Conservation (phyloP, 768 basidiomycete species). For the Lentinula guzmanii region DNA sequence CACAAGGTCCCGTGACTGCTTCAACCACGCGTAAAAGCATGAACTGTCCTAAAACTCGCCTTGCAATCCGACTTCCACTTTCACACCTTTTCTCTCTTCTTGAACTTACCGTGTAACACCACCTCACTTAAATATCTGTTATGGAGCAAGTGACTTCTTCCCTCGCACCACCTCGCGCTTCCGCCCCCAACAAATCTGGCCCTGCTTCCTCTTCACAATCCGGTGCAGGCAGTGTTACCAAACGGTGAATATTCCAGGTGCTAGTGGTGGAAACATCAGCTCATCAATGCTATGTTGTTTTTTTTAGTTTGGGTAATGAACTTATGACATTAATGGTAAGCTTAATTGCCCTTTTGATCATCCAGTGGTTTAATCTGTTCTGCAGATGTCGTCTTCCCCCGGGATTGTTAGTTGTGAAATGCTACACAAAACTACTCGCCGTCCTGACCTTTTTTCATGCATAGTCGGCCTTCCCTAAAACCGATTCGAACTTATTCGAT, state of each 20-base stretch:
- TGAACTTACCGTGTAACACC: constrained; percentile 7
- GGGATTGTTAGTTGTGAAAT: constrained; percentile 60
- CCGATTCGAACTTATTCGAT: constrained; percentile 81
- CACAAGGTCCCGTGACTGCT: neutral
- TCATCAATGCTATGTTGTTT: constrained; percentile 7
- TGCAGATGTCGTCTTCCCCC: constrained; percentile 82
- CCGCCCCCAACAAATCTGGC: constrained; percentile 46
- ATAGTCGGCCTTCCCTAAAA: constrained; percentile 90
- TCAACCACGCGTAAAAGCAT: neutral
- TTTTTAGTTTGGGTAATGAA: constrained; percentile 67
- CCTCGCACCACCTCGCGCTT: constrained; percentile 50
- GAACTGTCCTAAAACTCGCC: neutral
- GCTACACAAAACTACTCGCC: neutral
- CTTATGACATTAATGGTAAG: constrained; percentile 86
- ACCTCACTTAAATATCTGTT: constrained; percentile 10
- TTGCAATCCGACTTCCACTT: neutral
- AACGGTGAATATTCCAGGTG: constrained; percentile 46
- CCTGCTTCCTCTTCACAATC: constrained; percentile 47
- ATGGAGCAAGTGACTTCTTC: constrained; percentile 76
- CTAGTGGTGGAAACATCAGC: constrained; percentile 2
- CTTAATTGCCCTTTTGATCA: neutral
- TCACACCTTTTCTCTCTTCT: neutral
- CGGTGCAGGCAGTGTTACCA: constrained; percentile 73
- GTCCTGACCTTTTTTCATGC: constrained; percentile 5
- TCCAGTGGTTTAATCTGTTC: neutral